Base-by-base conservation (phyloP, 768 basidiomycete species). In the Fomitopsis pulvina region DNA sequence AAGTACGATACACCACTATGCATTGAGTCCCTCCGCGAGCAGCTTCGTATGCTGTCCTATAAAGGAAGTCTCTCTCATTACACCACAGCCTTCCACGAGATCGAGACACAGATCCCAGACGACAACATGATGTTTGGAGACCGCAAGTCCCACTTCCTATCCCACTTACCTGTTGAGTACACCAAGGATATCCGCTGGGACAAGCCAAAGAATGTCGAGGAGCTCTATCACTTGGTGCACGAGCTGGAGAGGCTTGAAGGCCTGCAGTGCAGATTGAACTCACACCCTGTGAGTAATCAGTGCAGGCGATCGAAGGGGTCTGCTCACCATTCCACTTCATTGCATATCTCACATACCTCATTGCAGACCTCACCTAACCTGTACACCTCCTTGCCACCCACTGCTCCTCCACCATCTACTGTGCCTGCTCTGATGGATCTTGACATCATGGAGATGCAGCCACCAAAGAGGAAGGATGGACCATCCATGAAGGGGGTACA, bases 71-170 rank as follows among this genome's bases (percentile, higher is more conserved):
- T 50, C 12, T 9, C 29, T 21, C 29, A 29, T 12, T 50, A 50
- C 18, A 21, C 41, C 4, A 7, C 41, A 24, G 22, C 29, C n/a
- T 50, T 50, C 48, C 29, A 30, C 20, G 41, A 50, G 39, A 28
- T 50, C 14, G 41, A 50, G 48, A 26, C 30, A 14, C 48, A 50
- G 48, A 50, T 50, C 32, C 48, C 41, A 2, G 41, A 50, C 12
- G 20, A 11, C 20, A 29, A 43, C 20, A 50, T 50, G 48, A 50
- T 41, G 25, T 50, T 42, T 25, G 48, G 48, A 11, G 48, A 50
- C 24, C 28, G 41, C 2, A 26, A 41, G 3, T 39, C 48, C 3
- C 41, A 50, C 18, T 50, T 50, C 41, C 32, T 50, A 21, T 16
- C 40, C 12, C 41, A 34, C 12, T 21, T 50, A 5, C 48, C 48